These are phyloP conservation scores for Verticillium tricorpus DNA, from an alignment of 2,329 filamentous ascomycete species.

Conservation along the genomic window DNA sequence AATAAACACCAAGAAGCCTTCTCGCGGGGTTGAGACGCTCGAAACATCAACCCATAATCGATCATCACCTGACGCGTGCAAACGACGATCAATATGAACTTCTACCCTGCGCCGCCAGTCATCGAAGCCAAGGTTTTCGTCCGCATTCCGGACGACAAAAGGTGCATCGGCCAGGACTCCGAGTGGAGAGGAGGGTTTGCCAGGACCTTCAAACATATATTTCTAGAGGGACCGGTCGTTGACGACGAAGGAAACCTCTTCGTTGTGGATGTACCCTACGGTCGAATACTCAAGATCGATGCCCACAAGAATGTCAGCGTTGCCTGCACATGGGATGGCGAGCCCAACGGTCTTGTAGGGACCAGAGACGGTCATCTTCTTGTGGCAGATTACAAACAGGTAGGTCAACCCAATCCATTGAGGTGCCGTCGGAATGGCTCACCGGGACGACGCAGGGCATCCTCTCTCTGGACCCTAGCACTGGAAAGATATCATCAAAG, in stretches of 20 bases:
- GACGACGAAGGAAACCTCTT: constrained; percentile 27
- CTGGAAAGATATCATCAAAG: constrained; percentile 20
- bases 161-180: constrained; percentile 24
- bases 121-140: constrained; percentile 29
- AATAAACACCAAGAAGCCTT: too few relatives aligned
- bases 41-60: too few relatives aligned
- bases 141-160: constrained; percentile 27
- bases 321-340: constrained; percentile 30
- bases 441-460: constrained; percentile 23
- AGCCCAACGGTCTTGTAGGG: constrained; percentile 33
- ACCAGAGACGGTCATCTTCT: constrained; percentile 26
- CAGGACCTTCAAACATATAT: constrained; percentile 28
- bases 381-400: constrained; percentile 37
- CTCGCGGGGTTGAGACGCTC: too few relatives aligned
- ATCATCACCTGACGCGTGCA: too few relatives aligned
- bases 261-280: constrained; percentile 34
- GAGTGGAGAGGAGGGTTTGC: constrained; percentile 34
- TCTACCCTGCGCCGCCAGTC: constrained; percentile 24
- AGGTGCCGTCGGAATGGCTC: not conserved
- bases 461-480: constrained; percentile 26
- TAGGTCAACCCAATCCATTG: constrained; percentile 6
- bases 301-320: constrained; percentile 21
- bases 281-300: constrained; percentile 30
- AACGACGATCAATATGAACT: constrained; percentile 22
- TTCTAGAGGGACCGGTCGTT: constrained; percentile 32